Evolutionary conservation across 257 asterid species (phyloP), one percentile per base, ranked within the genome.

Genomic region (Phtheirospermum japonicum): DNA sequence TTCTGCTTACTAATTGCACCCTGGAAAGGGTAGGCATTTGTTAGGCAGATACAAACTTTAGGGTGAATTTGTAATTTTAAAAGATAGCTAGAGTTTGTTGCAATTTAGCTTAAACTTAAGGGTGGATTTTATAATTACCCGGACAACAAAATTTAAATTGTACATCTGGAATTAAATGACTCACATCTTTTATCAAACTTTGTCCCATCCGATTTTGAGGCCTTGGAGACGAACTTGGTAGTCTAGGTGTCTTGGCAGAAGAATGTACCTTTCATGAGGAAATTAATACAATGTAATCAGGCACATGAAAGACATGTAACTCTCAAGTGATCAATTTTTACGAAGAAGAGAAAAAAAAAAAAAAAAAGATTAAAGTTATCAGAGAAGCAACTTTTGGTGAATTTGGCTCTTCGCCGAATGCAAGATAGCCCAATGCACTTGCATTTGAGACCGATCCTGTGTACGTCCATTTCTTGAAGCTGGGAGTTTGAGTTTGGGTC

Each of bases 191-290:
- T 11, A 26, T 14, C 12, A 53, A 42, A 42, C 34, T 30, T 32
- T 19, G 23, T 14, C 12, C n/a, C 26, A n/a, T 33, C 16, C 11
- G 49, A 31, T 54, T 32, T 6, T 50, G 26, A 4, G 65, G 71
- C 9, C 23, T 9, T 46, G 59, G 43, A 57, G 66, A 43, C 16
- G 64, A 16, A 46, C 39, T 30, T 2, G 50, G 45, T 14, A 17
- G 48, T 7, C 19, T 49, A 7, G 36, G 30, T 13, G 2, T 4
- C 43, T 68, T 60, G n/a, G 9, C 55, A 40, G 59, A 57, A 56
- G 65, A 30, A 42, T 71, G 69, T 12, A 67, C 73, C 82, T 75
- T 43, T 56, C 8, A 16, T 19, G 26, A 37, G 14, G 59, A 40
- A n/a, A n/a, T n/a, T n/a, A 55, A 9, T 10, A 16, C 4, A 16